phyloP scores from a whole-genome alignment of 257 asterid species.

The Solanum paucissectum region DNA sequence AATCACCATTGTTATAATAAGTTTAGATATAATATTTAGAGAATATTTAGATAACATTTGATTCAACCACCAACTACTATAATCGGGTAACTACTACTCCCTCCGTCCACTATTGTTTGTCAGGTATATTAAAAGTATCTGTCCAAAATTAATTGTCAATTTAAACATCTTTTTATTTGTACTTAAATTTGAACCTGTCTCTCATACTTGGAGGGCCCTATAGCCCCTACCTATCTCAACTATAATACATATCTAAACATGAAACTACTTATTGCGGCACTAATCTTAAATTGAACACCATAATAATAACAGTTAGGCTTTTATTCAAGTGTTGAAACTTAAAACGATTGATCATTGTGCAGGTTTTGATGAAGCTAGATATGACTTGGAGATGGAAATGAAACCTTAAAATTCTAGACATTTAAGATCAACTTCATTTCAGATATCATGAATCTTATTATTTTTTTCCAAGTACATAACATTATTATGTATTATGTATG shows the following conservation, averaged over 20 bases:
- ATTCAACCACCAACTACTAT: background rate
- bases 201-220: background rate
- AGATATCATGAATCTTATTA: constrained; percentile 5
- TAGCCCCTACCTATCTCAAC: background rate
- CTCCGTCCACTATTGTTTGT: too few species aligned
- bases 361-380: constrained; percentile 38
- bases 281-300: background rate
- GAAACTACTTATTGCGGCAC: background rate
- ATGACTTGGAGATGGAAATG: constrained; percentile 57
- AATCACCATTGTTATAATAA: background rate
- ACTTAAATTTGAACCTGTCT: background rate
- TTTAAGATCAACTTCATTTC: constrained; percentile 7
- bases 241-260: background rate
- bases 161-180: background rate
- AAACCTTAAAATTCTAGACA: constrained; percentile 14
- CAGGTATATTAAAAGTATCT: too few species aligned
- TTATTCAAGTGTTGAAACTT: constrained; percentile 4
- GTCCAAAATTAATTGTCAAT: too few species aligned
- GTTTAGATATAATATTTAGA: background rate
- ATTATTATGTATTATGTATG: constrained; percentile 17
- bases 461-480: constrained; percentile 7
- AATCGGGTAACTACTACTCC: background rate
- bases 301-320: background rate
- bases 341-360: constrained; percentile 1
- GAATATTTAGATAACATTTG: background rate